Conservation (phyloP, 164 flowering plant species). For the Amborella trichopoda region DNA sequence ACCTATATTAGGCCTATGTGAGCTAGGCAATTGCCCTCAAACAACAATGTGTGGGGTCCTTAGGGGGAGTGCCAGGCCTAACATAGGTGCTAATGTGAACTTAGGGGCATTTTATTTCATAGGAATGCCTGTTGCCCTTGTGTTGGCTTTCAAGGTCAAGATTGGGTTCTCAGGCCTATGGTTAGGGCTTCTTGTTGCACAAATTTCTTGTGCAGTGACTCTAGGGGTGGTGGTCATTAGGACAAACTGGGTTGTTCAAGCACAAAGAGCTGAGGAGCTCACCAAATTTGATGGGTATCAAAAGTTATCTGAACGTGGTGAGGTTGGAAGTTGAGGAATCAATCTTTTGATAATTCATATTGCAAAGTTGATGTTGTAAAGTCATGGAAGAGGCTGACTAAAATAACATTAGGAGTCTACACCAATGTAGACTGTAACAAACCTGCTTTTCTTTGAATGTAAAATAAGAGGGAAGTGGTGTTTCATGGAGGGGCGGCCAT, state of each 20-base stretch:
- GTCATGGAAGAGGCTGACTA: too few species aligned
- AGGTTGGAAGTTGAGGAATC: too few species aligned
- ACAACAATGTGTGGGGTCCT: slow-evolving; percentile 15
- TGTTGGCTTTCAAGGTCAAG: slow-evolving; percentile 10
- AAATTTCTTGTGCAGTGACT: slow-evolving; percentile 6
- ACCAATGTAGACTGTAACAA: too few species aligned
- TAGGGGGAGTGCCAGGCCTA: slow-evolving; percentile 14
- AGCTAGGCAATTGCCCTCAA: slow-evolving; percentile 19
- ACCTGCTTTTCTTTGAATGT: too few species aligned
- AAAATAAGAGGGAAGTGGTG: too few species aligned
- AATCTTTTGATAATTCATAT: too few species aligned
- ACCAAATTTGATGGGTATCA: too few species aligned
- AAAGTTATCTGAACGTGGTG: too few species aligned
- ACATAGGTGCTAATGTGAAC: slow-evolving; percentile 12
- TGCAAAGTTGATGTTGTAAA: too few species aligned
- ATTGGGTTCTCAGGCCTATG: slow-evolving; percentile 15
- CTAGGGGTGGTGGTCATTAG: slow-evolving; percentile 4
- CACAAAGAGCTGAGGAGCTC: slow-evolving; percentile 5
- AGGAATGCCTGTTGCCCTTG: slow-evolving; percentile 14
- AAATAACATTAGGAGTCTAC: too few species aligned
- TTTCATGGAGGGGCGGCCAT: too few species aligned
- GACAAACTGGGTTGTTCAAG: slow-evolving; percentile 8
- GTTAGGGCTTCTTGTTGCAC: slow-evolving; percentile 14
- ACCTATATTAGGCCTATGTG: slow-evolving; percentile 16
- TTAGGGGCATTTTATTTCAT: slow-evolving; percentile 6